Evolutionary conservation across 352 stramenopile species (phyloP).

Genomic region (Globisporangium echinulatum): DNA sequence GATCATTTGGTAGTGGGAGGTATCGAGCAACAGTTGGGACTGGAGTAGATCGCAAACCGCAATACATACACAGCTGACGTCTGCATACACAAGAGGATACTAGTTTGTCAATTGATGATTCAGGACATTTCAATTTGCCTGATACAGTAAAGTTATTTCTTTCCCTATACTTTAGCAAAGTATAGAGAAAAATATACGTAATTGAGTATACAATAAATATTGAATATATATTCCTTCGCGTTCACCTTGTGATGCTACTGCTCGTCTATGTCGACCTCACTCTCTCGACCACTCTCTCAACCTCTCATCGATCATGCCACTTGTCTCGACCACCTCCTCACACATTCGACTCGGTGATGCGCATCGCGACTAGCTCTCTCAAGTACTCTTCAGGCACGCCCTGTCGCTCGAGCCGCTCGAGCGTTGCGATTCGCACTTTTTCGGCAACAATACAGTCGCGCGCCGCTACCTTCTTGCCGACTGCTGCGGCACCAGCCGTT

Average conservation of each 20-base stretch:
- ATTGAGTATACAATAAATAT: too few species aligned
- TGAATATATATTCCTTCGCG: too few species aligned
- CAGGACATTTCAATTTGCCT: too few species aligned
- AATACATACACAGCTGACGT: too few species aligned
- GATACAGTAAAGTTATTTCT: too few species aligned
- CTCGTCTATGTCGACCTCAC: not conserved
- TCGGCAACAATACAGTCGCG: slow-evolving; percentile 74
- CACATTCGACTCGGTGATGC: slow-evolving; percentile 59
- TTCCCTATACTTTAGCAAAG: too few species aligned
- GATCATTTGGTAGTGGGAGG: not conserved
- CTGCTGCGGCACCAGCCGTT: slow-evolving; percentile 49
- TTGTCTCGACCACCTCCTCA: slow-evolving; percentile 7
- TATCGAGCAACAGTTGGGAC: not conserved
- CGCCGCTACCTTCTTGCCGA: slow-evolving; percentile 59
- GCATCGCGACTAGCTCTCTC: slow-evolving; percentile 54
- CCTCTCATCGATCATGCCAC: not conserved
- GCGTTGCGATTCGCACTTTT: slow-evolving; percentile 59
- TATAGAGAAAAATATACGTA: too few species aligned
- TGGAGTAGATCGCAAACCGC: too few species aligned
- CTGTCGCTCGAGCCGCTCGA: slow-evolving; percentile 53
- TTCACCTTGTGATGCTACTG: too few species aligned
- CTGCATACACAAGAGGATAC: too few species aligned
- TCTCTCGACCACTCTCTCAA: not conserved
- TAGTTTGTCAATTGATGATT: too few species aligned
- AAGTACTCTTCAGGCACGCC: slow-evolving; percentile 66